These are phyloP conservation scores for Carpinus fangiana DNA, from an alignment of 306 rosid species.

Conservation along the genomic window DNA sequence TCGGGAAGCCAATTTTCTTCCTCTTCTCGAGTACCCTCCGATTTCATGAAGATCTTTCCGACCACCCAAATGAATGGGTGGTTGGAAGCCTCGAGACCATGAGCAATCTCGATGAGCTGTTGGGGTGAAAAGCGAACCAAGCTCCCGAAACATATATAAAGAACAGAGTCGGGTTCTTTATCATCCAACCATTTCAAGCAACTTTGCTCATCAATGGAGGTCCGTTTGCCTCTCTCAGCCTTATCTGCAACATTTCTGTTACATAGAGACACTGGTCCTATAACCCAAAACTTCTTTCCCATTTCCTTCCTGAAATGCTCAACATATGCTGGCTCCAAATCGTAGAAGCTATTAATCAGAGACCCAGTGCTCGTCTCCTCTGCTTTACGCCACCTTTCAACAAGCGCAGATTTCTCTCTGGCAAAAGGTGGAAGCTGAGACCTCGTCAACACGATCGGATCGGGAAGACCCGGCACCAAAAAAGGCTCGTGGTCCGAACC, in stretches of 20 bases:
- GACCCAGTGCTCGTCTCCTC: slow-evolving; percentile 48
- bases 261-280: slow-evolving; percentile 64
- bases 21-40: slow-evolving; percentile 10
- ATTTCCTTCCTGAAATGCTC: slow-evolving; percentile 32
- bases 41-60: slow-evolving; percentile 33
- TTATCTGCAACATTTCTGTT: slow-evolving; percentile 41
- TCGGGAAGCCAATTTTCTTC: slow-evolving; percentile 24
- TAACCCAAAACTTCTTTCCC: slow-evolving; percentile 48
- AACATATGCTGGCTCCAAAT: slow-evolving; percentile 51
- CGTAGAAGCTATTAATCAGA: slow-evolving; percentile 57
- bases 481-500: slow-evolving; percentile 49
- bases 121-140: slow-evolving; percentile 29
- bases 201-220: slow-evolving; percentile 43
- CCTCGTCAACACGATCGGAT: slow-evolving; percentile 42
- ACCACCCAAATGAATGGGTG: slow-evolving; percentile 68
- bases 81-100: slow-evolving; percentile 52
- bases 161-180: slow-evolving; percentile 53
- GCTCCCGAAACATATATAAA: slow-evolving; percentile 64
- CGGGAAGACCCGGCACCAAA: slow-evolving; percentile 45
- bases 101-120: slow-evolving; percentile 59
- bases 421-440: slow-evolving; percentile 48
- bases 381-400: background rate
- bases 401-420: slow-evolving; percentile 20
- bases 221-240: slow-evolving; percentile 42
- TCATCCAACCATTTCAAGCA: slow-evolving; percentile 53